A percentile compares a stretch with the other conserved stretches of the same genome.
Conservation (phyloP, 1,284 basidiomycete genomes). For the Neotropicomus parvogracilis region DNA sequence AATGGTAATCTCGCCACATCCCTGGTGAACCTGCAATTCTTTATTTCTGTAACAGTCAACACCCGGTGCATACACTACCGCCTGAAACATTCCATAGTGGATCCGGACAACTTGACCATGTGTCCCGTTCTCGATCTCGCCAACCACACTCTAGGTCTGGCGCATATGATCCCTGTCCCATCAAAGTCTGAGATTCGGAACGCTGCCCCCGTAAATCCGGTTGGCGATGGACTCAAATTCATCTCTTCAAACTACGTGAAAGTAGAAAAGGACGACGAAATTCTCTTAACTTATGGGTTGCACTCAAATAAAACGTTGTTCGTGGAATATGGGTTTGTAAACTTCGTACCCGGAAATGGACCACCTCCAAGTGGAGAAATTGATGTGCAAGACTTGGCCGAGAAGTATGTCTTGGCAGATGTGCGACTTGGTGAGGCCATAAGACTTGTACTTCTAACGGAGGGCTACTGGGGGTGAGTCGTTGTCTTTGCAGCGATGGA, state of each 20-base stretch:
- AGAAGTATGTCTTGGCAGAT: slow-evolving; percentile 44
- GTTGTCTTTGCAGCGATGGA: not conserved
- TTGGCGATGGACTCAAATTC: slow-evolving; percentile 50
- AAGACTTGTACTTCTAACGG: slow-evolving; percentile 47
- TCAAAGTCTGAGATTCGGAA: slow-evolving; percentile 38
- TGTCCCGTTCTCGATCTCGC: slow-evolving; percentile 86
- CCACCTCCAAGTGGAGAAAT: slow-evolving; percentile 48
- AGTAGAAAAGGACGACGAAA: slow-evolving; percentile 53
- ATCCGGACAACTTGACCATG: slow-evolving; percentile 75
- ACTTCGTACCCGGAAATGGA: slow-evolving; percentile 30
- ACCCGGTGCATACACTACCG: slow-evolving; percentile 81
- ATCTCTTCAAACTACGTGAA: slow-evolving; percentile 44
- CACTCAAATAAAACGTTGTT: slow-evolving; percentile 75
- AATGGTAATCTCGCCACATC: slow-evolving; percentile 50
- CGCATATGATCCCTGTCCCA: slow-evolving; percentile 43
- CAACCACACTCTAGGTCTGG: slow-evolving; percentile 56
- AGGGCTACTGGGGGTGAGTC: slow-evolving; percentile 75
- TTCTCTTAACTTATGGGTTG: slow-evolving; percentile 72
- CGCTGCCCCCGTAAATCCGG: slow-evolving; percentile 35
- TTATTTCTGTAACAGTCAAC: slow-evolving; percentile 58
- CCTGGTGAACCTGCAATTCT: slow-evolving; percentile 9
- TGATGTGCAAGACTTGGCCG: slow-evolving; percentile 57
- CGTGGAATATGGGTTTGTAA: slow-evolving; percentile 82
- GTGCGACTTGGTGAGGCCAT: slow-evolving; percentile 42
- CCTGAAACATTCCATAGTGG: slow-evolving; percentile 48